phyloP scores from a whole-genome alignment of 805 yeast species.

The Cyberlindnera euphorbiiphila region DNA sequence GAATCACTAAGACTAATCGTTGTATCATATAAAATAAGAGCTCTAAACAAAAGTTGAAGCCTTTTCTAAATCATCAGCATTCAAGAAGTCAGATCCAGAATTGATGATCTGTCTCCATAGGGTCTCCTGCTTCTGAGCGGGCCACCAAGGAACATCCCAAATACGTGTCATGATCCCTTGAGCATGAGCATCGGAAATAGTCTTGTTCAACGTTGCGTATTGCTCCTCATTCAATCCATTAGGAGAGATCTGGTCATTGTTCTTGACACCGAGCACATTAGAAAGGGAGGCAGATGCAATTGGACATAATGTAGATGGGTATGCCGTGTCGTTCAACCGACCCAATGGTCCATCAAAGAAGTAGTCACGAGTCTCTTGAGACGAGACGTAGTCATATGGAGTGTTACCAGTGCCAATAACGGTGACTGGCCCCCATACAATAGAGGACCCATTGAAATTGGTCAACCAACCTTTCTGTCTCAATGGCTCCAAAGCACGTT shows the following conservation, averaged over 20 bases:
- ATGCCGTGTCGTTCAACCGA: slow-evolving; percentile 19
- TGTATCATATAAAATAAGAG: too few species aligned
- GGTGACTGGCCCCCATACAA: slow-evolving; percentile 53
- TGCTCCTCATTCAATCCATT: slow-evolving; percentile 37
- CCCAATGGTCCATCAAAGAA: slow-evolving; percentile 55
- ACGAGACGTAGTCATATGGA: slow-evolving; percentile 40
- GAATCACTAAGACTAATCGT: too few species aligned
- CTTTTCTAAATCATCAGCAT: slow-evolving; percentile 59
- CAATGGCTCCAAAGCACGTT: slow-evolving; percentile 46
- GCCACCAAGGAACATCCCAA: slow-evolving; percentile 78
- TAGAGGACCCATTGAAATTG: slow-evolving; percentile 33
- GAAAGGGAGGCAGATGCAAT: slow-evolving; percentile 45
- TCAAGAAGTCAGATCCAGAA: slow-evolving; percentile 55
- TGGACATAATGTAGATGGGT: slow-evolving; percentile 29
- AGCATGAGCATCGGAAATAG: slow-evolving; percentile 42
- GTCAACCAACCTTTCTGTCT: slow-evolving; percentile 50
- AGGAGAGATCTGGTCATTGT: slow-evolving; percentile 10
- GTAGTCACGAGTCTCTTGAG: slow-evolving; percentile 31
- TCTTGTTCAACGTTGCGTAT: slow-evolving; percentile 28
- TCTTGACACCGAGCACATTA: slow-evolving; percentile 15
- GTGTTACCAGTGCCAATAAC: slow-evolving; percentile 68
- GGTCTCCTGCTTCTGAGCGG: slow-evolving; percentile 40
- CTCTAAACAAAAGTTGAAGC: slow-evolving; percentile 16
- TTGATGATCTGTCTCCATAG: slow-evolving; percentile 48
- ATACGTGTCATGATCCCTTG: slow-evolving; percentile 53